Conservation (phyloP, 1,284 basidiomycete genomes). For the Austropuccinia psidii region DNA sequence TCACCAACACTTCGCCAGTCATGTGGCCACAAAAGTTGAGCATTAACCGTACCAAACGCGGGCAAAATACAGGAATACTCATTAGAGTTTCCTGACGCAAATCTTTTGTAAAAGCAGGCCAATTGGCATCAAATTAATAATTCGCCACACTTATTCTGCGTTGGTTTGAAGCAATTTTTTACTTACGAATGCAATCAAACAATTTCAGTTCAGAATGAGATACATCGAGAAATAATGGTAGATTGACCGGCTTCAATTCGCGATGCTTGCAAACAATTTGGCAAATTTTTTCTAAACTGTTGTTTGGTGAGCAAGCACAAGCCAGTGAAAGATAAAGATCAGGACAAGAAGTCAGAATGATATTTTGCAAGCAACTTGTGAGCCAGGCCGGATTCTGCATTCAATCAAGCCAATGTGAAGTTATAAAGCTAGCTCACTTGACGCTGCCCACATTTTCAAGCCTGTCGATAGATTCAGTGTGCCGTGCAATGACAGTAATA, state of each 20-base stretch:
- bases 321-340: neutral
- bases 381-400: neutral
- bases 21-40: constrained; percentile 84
- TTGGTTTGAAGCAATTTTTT: neutral
- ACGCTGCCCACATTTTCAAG: constrained; percentile 35
- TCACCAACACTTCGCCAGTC: constrained; percentile 59
- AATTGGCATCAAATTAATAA: neutral
- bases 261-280: constrained; percentile 79
- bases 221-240: constrained; percentile 71
- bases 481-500: constrained; percentile 7
- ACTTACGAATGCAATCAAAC: constrained; percentile 84
- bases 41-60: constrained; percentile 64
- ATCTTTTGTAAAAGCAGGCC: constrained; percentile 50
- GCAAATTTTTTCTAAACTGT: constrained; percentile 53
- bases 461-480: constrained; percentile 26
- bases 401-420: neutral
- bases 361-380: neutral
- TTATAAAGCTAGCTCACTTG: constrained; percentile 35
- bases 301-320: neutral
- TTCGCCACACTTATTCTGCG: neutral
- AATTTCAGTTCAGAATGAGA: constrained; percentile 63
- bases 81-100: constrained; percentile 61
- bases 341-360: neutral
- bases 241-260: constrained; percentile 67
- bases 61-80: constrained; percentile 67